Percentiles rank a stretch among this genome's conserved stretches.
Conservation (phyloP, 352 stramenopile species). For the Pythium folliculosum region DNA sequence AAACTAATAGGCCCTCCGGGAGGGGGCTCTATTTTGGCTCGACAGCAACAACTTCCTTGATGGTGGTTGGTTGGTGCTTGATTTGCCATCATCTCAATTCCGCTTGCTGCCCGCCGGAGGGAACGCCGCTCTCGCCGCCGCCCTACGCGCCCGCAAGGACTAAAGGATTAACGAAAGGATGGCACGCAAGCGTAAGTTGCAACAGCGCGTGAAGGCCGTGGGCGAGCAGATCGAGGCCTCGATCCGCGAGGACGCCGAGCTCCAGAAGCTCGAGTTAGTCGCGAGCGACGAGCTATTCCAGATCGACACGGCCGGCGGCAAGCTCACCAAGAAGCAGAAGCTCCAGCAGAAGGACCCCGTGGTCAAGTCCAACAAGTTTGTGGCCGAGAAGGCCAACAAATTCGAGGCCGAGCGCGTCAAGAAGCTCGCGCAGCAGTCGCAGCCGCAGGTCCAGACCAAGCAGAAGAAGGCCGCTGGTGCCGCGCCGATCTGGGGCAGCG, state of each 20-base stretch:
- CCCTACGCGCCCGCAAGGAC: too few relatives aligned
- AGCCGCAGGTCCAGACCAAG: slow-evolving; percentile 5
- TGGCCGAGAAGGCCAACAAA: slow-evolving; percentile 62
- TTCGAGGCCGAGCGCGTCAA: slow-evolving; percentile 54
- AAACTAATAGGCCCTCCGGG: slow-evolving; percentile 3
- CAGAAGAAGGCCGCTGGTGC: slow-evolving; percentile 14
- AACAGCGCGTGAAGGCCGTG: slow-evolving; percentile 69
- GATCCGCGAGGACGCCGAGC: slow-evolving; percentile 76
- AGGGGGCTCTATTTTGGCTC: slow-evolving; percentile 25
- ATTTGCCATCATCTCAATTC: background rate
- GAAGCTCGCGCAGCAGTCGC: slow-evolving; percentile 46
- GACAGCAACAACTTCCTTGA: slow-evolving; percentile 1
- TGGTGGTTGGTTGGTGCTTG: background rate
- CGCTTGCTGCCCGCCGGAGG: background rate
- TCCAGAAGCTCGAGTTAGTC: slow-evolving; percentile 79
- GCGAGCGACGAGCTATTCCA: slow-evolving; percentile 77
- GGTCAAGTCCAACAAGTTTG: slow-evolving; percentile 74
- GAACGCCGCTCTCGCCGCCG: too few relatives aligned
- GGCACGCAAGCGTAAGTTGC: slow-evolving; percentile 54
- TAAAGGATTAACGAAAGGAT: slow-evolving; percentile 21
- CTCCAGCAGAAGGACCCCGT: slow-evolving; percentile 69
- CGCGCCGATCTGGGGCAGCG: slow-evolving; percentile 44
- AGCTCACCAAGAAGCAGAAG: slow-evolving; percentile 64
- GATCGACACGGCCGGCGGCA: slow-evolving; percentile 71
- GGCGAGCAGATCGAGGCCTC: slow-evolving; percentile 74